Evolutionary conservation across 345 rosid genomes (phyloP), one percentile per base, ranked within the genome.

Genomic region (Lumnitzera littorea): DNA sequence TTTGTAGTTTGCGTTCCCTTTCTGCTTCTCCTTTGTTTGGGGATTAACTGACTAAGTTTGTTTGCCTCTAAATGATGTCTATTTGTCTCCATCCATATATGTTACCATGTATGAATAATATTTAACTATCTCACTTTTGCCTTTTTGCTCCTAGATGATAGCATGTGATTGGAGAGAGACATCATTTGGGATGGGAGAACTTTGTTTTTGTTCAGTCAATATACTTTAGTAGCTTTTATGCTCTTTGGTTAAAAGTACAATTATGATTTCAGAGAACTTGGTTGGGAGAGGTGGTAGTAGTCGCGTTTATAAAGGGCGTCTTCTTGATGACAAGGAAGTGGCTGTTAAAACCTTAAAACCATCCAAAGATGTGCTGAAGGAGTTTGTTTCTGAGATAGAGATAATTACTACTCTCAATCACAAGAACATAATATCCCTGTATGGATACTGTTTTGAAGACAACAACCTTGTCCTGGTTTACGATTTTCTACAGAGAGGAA

Each of bases 281-380:
- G 75, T 94, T 15, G 99, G 99, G 43, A 88, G 75, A 82, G 99
- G 99, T 49, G 99, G 99, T 48, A 87, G 88, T 65, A 86, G 99
- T 66, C 79, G 77, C 62, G 97, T 95, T 54, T 95, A 88, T 65
- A 81, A 72, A 77, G 99, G 99, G 46, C 74, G 78, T 56, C 80
- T 95, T 54, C 84, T 83, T 41, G 95, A 86, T 70, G 94, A 96
- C 46, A 88, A 86, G 78, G 94, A 95, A 79, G 53, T 95, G 70
- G 99, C 99, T 24, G 86, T 91, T 73, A 95, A 95, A 72, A 66
- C 81, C 51, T 66, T 95, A 76, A 88, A 88, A 79, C 91, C 94
- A 56, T 86, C 95, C 60, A 73, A 59, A 11, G 77, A 82, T 67
- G 77, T 76, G 41, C 50, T 88, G 70, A 81, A 85, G 62, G 96